Conservation (phyloP, 352 stramenopile genomes). For the Pythium vanterpoolii region DNA sequence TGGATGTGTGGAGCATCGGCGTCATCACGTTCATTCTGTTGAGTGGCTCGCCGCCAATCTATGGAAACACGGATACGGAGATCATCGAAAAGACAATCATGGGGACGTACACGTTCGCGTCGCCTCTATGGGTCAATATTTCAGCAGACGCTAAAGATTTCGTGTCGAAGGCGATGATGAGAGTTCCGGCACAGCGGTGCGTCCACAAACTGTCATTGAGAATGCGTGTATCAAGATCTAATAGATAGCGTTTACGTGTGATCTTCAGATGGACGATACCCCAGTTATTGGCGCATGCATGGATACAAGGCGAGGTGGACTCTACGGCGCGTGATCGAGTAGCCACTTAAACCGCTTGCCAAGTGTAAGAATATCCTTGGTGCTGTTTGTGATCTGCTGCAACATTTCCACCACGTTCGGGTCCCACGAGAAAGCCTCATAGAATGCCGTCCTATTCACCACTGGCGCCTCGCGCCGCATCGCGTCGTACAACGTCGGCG, state of each 20-base stretch:
- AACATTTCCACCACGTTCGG: conserved; percentile 24
- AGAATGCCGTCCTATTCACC: conserved; percentile 28
- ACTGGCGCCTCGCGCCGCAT: conserved; percentile 35
- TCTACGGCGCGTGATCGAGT: not conserved
- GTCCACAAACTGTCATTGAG: not conserved
- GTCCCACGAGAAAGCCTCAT: conserved; percentile 43
- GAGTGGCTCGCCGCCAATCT: no score
- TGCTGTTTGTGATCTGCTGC: not conserved
- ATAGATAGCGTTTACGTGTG: no score
- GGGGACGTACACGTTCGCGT: no score
- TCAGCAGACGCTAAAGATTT: not conserved
- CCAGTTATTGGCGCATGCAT: not conserved
- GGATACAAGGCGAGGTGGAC: not conserved
- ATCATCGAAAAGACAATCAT: no score
- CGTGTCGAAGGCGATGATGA: not conserved
- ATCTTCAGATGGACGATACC: not conserved
- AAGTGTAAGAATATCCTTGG: not conserved
- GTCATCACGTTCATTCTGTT: no score
- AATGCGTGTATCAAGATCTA: no score
- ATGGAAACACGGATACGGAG: no score
- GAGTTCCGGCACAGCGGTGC: not conserved
- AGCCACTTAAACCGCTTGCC: not conserved
- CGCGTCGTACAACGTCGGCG: conserved; percentile 26
- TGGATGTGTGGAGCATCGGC: no score
- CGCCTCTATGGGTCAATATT: not conserved